Conservation (phyloP, 2,329 filamentous ascomycete genomes). For the Macrophomina pseudophaseolina region DNA sequence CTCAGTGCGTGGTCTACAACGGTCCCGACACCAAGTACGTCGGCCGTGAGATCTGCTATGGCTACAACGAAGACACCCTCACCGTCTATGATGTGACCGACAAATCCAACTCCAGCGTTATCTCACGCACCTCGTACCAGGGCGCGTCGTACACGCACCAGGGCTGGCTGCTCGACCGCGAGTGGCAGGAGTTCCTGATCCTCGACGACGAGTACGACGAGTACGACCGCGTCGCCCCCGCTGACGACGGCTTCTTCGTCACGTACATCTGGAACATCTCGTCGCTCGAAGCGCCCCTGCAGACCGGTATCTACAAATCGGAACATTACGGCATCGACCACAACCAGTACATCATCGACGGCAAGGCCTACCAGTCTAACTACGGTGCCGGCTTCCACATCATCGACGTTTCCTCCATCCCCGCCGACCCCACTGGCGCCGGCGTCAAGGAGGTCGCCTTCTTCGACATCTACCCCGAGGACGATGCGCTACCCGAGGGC, state of each 20-base stretch:
- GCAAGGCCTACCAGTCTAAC: constrained; percentile 51
- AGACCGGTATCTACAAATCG: constrained; percentile 51
- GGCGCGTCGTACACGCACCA: constrained; percentile 65
- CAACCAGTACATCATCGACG: constrained; percentile 54
- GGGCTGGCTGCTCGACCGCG: constrained; percentile 56
- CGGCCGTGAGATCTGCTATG: constrained; percentile 61
- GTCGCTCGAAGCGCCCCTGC: constrained; percentile 40
- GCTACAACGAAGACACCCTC: constrained; percentile 60
- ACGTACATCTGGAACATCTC: constrained; percentile 49
- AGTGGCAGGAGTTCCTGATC: constrained; percentile 43
- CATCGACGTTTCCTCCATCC: constrained; percentile 49
- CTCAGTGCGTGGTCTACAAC: constrained; percentile 63
- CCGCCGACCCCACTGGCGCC: constrained; percentile 46
- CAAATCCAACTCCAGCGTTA: constrained; percentile 52
- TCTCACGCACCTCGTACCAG: constrained; percentile 62
- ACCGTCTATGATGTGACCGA: constrained; percentile 60
- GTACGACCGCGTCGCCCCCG: constrained; percentile 44
- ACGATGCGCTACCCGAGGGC: constrained; percentile 45
- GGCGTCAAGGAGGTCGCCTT: constrained; percentile 50
- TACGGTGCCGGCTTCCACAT: constrained; percentile 51
- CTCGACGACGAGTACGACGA: constrained; percentile 48
- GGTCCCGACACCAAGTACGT: constrained; percentile 57
- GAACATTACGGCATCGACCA: constrained; percentile 50
- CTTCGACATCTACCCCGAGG: constrained; percentile 52
- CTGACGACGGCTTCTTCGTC: constrained; percentile 40